Conservation (phyloP, 768 basidiomycete species). For the Suillus brevipes region DNA sequence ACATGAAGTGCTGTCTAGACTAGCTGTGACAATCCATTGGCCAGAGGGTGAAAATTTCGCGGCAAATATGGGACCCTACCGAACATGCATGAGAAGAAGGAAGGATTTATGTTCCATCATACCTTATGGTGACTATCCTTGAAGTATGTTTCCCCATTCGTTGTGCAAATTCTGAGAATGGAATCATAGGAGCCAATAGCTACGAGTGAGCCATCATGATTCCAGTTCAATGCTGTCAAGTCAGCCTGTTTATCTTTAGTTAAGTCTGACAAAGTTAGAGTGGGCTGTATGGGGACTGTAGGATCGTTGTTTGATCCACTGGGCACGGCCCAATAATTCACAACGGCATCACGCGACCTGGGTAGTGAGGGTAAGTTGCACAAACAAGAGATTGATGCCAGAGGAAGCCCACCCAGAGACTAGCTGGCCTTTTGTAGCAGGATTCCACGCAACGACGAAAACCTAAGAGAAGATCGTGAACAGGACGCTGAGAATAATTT, state of each 20-base stretch:
- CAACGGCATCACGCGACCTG: slow-evolving; percentile 76
- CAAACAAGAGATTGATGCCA: slow-evolving; percentile 1
- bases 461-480: slow-evolving; percentile 49
- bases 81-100: slow-evolving; percentile 22
- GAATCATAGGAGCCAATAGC: slow-evolving; percentile 81
- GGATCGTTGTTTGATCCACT: slow-evolving; percentile 29
- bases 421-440: slow-evolving; percentile 54
- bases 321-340: slow-evolving; percentile 73
- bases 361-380: slow-evolving; percentile 10
- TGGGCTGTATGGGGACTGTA: slow-evolving; percentile 32
- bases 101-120: slow-evolving; percentile 19
- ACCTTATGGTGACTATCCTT: slow-evolving; percentile 67
- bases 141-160: slow-evolving; percentile 62
- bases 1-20: slow-evolving; percentile 74
- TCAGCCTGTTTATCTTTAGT: slow-evolving; percentile 53
- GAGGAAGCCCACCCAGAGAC: slow-evolving; percentile 64
- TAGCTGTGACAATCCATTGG: slow-evolving; percentile 71
- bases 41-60: slow-evolving; percentile 75
- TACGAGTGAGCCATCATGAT: slow-evolving; percentile 65
- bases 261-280: slow-evolving; percentile 49
- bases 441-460: slow-evolving; percentile 82
- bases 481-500: slow-evolving; percentile 2
- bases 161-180: slow-evolving; percentile 65
- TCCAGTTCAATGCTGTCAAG: slow-evolving; percentile 80
- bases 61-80: slow-evolving; percentile 79